Percentiles rank a stretch among this genome's conserved stretches.
phyloP scores from a whole-genome alignment of 345 rosid species.

The Hibiscus syriacus region DNA sequence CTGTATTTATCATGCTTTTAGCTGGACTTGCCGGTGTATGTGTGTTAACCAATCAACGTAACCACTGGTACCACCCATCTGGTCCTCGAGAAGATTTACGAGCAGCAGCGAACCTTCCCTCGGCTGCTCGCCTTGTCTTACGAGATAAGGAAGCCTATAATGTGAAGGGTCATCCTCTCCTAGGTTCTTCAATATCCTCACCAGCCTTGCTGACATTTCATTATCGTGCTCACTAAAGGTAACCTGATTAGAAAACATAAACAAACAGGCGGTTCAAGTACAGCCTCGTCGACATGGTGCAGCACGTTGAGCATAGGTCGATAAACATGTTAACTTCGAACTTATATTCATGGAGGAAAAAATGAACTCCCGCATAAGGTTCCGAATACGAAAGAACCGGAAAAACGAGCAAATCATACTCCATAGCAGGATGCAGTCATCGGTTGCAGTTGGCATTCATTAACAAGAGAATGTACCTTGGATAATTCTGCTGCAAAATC shows the following conservation, averaged over 20 bases:
- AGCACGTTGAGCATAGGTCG: not conserved
- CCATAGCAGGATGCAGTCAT: not conserved
- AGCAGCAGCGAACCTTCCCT: constrained; percentile 88
- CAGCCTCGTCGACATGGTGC: not conserved
- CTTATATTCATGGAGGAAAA: not conserved
- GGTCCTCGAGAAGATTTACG: constrained; percentile 77
- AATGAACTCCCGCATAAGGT: not conserved
- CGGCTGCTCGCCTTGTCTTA: constrained; percentile 99
- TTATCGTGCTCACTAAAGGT: constrained; percentile 48
- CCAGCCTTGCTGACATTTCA: constrained; percentile 83
- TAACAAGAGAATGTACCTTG: constrained; percentile 39
- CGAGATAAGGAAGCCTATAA: constrained; percentile 62
- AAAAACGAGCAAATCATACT: not conserved
- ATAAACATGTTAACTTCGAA: not conserved
- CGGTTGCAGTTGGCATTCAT: not conserved
- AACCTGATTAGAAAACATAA: constrained; percentile 42
- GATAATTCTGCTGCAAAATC: constrained; percentile 87
- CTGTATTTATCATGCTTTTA: constrained; percentile 42
- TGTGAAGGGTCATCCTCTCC: constrained; percentile 70
- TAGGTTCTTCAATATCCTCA: constrained; percentile 50
- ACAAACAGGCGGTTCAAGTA: not conserved
- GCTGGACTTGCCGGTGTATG: constrained; percentile 87
- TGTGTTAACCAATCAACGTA: constrained; percentile 85
- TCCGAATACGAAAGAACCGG: not conserved
- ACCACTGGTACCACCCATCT: constrained; percentile 61